A percentile compares a stretch with the other conserved stretches of the same genome.
These are phyloP conservation scores for Microdochium nivale DNA, from an alignment of 2,329 filamentous ascomycete genomes.

Conservation along the genomic window DNA sequence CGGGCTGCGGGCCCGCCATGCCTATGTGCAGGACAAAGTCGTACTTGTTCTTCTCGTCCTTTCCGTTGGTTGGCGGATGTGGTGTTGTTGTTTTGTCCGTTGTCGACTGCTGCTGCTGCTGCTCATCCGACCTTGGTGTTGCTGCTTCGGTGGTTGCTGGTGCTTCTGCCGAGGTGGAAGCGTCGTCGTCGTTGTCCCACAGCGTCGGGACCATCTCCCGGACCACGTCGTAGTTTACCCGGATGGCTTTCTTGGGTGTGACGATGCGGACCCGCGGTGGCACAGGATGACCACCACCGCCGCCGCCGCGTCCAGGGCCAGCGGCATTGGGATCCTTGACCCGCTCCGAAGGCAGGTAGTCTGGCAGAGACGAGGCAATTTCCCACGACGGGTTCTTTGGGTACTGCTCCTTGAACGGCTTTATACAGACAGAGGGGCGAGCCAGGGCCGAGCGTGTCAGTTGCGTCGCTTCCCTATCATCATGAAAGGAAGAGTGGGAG, in stretches of 20 bases:
- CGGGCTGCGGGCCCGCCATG: slow-evolving; percentile 57
- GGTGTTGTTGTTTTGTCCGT: slow-evolving; percentile 3
- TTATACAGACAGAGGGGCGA: slow-evolving; percentile 2
- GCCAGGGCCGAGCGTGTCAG: not conserved
- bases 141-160: too few species aligned
- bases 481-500: not conserved
- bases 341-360: slow-evolving; percentile 46
- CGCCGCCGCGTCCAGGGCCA: too few species aligned
- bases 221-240: slow-evolving; percentile 62
- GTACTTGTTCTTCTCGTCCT: slow-evolving; percentile 23
- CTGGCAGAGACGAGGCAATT: slow-evolving; percentile 62
- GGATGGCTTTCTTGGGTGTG: slow-evolving; percentile 57
- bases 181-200: slow-evolving; percentile 31
- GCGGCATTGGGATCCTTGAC: slow-evolving; percentile 29
- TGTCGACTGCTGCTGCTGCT: slow-evolving; percentile 8
- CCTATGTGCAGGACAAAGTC: slow-evolving; percentile 73
- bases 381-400: slow-evolving; percentile 74
- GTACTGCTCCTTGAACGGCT: slow-evolving; percentile 70
- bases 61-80: slow-evolving; percentile 7
- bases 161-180: too few species aligned
- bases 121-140: too few species aligned
- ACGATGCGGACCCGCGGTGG: slow-evolving; percentile 50
- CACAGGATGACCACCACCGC: slow-evolving; percentile 9
- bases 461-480: not conserved
- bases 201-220: slow-evolving; percentile 55